These are phyloP conservation scores for Scutellaria minor DNA, from an alignment of 257 asterid species.

Conservation along the genomic window DNA sequence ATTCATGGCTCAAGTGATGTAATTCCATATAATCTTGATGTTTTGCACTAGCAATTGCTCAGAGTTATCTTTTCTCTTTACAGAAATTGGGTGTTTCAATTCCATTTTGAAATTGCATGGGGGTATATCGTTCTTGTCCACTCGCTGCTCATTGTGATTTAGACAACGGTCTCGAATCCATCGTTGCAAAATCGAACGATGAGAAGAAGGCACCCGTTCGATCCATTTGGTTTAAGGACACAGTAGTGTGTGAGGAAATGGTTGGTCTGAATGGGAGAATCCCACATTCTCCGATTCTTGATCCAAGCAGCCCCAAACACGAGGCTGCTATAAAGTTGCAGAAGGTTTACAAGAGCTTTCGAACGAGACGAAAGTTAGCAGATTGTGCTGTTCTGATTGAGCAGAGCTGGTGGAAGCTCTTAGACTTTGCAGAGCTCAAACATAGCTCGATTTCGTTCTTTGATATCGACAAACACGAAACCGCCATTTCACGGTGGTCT, in stretches of 20 bases:
- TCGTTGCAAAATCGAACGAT: conserved; percentile 29
- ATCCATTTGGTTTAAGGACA: conserved; percentile 18
- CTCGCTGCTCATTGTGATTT: conserved; percentile 24
- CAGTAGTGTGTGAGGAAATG: conserved; percentile 30
- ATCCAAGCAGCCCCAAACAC: conserved; percentile 44
- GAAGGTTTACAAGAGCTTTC: conserved; percentile 63
- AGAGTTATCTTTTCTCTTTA: neutral
- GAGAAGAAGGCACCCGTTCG: neutral
- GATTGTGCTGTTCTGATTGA: conserved; percentile 75
- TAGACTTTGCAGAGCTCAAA: conserved; percentile 61
- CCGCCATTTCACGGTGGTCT: conserved; percentile 68
- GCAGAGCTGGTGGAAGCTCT: conserved; percentile 68
- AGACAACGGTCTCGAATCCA: conserved; percentile 37
- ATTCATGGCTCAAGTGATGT: too few species aligned
- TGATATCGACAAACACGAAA: conserved; percentile 50
- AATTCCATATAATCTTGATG: neutral
- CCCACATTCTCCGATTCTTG: conserved; percentile 30
- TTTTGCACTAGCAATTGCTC: neutral
- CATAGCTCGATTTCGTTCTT: conserved; percentile 63
- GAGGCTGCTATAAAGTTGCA: conserved; percentile 66
- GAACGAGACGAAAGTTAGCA: conserved; percentile 63
- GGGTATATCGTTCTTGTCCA: conserved; percentile 38
- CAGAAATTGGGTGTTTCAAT: conserved; percentile 28
- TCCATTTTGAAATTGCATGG: conserved; percentile 47
- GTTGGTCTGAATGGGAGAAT: conserved; percentile 26